Percentiles rank a stretch among this genome's conserved stretches.
Evolutionary conservation across 2,329 filamentous ascomycete species (phyloP).

Genomic region (Neurospora sp.): DNA sequence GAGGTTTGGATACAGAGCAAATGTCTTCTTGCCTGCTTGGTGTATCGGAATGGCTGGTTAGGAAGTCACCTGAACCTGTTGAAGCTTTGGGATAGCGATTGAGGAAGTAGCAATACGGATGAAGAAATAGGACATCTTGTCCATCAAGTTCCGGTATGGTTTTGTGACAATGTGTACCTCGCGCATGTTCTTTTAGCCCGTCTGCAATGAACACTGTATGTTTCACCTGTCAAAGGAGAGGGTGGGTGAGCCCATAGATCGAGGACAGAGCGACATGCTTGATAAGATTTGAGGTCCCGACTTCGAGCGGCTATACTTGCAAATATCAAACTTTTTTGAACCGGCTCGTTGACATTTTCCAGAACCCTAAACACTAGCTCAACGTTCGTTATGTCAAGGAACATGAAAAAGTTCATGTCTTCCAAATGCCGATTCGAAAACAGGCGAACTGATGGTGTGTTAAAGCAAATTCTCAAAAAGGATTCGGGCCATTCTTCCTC

Average conservation of each 20-base stretch:
- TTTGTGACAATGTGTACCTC: neutral
- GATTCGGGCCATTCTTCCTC: too few relatives aligned
- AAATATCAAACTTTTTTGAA: neutral
- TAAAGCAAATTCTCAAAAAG: neutral
- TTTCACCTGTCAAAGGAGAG: too few relatives aligned
- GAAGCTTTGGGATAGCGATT: neutral
- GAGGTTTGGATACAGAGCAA: neutral
- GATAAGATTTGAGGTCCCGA: neutral
- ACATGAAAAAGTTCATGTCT: too few relatives aligned
- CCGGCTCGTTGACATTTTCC: neutral
- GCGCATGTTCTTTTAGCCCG: neutral
- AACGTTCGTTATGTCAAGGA: too few relatives aligned
- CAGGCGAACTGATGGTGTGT: too few relatives aligned
- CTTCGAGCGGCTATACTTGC: neutral
- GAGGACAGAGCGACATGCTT: neutral
- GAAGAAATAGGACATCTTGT: neutral
- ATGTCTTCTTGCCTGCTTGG: neutral
- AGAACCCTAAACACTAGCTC: neutral
- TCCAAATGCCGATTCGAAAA: too few relatives aligned
- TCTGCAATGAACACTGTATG: neutral
- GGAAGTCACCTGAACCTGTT: neutral
- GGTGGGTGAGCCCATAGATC: neutral
- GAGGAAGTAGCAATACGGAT: neutral
- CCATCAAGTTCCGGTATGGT: neutral
- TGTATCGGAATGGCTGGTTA: neutral